phyloP scores from a whole-genome alignment of 805 yeast species.

The Candida loeiensis region DNA sequence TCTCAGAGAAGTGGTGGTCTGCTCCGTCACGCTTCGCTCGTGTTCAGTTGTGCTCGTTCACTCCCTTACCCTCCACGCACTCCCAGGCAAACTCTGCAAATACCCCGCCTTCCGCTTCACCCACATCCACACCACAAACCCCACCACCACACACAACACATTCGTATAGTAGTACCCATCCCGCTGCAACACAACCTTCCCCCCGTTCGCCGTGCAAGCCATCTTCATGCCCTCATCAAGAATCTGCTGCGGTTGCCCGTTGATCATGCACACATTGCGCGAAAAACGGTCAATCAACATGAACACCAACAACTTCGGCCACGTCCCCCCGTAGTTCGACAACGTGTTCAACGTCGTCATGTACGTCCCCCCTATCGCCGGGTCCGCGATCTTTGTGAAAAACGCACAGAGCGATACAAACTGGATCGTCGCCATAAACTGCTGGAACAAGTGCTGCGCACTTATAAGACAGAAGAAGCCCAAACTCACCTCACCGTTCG shows the following conservation, averaged over 20 bases:
- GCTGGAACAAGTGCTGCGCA: constrained; percentile 76
- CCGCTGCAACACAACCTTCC: constrained; percentile 47
- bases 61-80: constrained; percentile 66
- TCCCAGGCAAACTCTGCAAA: constrained; percentile 68
- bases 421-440: constrained; percentile 92
- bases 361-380: constrained; percentile 93
- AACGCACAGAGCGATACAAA: constrained; percentile 93
- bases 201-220: constrained; percentile 52
- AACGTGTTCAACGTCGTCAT: constrained; percentile 94
- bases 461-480: constrained; percentile 69
- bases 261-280: constrained; percentile 51
- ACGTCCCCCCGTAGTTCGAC: constrained; percentile 92
- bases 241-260: constrained; percentile 12
- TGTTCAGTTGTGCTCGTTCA: no score
- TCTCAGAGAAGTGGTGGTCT: not conserved
- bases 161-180: constrained; percentile 90
- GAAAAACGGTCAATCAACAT: constrained; percentile 80
- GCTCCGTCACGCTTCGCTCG: not conserved
- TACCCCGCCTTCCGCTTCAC: constrained; percentile 58
- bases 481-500: constrained; percentile 42
- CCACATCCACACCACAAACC: constrained; percentile 64
- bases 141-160: constrained; percentile 63
- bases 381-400: constrained; percentile 94
- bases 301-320: constrained; percentile 88
- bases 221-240: constrained; percentile 39